Conservation (phyloP, 2,329 filamentous ascomycete species). For the Aspergillus versicolor region DNA sequence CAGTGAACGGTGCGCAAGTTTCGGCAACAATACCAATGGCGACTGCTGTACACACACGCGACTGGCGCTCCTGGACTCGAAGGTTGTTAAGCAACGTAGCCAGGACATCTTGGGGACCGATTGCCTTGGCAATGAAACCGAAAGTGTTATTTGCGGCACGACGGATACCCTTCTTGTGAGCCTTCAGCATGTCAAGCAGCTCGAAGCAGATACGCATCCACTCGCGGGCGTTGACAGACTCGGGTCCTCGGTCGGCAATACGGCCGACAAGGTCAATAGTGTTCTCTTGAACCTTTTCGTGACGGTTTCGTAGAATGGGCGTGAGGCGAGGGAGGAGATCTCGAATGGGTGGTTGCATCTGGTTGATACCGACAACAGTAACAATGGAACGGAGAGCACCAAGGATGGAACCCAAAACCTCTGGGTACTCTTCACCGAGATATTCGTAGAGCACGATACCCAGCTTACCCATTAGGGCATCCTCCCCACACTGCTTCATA, state of each 20-base stretch:
- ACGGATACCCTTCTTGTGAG: slow-evolving; percentile 98
- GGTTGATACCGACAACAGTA: slow-evolving; percentile 93
- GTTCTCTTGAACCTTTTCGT: slow-evolving; percentile 99
- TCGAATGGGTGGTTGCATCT: slow-evolving; percentile 98
- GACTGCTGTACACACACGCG: slow-evolving; percentile 95
- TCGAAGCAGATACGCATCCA: slow-evolving; percentile 99
- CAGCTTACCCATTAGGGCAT: slow-evolving; percentile 92
- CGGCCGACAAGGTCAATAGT: slow-evolving; percentile 97
- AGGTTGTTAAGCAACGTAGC: slow-evolving; percentile 95
- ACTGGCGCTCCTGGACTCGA: slow-evolving; percentile 94
- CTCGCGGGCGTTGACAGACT: slow-evolving; percentile 93
- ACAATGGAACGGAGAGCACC: slow-evolving; percentile 94
- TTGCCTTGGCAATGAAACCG: slow-evolving; percentile 98
- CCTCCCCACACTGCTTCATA: slow-evolving; percentile 98
- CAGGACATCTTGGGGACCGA: slow-evolving; percentile 94
- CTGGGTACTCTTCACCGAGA: slow-evolving; percentile 95
- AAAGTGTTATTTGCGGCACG: slow-evolving; percentile 99
- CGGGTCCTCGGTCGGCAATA: slow-evolving; percentile 94
- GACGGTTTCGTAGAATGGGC: slow-evolving; percentile 95
- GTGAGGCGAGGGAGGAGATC: slow-evolving; percentile 92
- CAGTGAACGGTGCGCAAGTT: slow-evolving; percentile 96
- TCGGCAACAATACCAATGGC: slow-evolving; percentile 98
- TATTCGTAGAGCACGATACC: slow-evolving; percentile 96
- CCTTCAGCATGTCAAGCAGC: slow-evolving; percentile 97
- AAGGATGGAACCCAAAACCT: slow-evolving; percentile 93